Evolutionary conservation across 495 filamentous ascomycete genomes (phyloP).

Genomic region (Neurospora sp.): DNA sequence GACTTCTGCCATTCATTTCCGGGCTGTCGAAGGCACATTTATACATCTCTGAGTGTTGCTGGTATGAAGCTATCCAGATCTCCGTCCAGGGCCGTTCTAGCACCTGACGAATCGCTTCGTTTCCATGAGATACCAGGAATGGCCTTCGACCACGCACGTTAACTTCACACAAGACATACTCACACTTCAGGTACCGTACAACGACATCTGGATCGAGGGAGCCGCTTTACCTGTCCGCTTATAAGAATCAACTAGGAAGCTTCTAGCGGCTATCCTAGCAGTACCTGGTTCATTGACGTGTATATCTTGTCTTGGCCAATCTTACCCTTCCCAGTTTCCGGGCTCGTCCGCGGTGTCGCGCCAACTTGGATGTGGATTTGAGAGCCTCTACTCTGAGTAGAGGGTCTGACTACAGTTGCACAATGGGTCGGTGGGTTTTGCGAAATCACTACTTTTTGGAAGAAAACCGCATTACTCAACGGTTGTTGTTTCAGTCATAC

Average conservation of each 20-base stretch:
- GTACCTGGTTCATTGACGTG: neutral
- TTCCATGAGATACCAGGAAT: neutral
- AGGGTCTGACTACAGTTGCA: neutral
- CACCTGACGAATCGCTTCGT: neutral
- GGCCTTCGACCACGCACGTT: neutral
- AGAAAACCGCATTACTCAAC: neutral
- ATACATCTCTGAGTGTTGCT: neutral
- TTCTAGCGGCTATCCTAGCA: too few species aligned
- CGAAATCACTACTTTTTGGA: too few species aligned
- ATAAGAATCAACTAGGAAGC: neutral
- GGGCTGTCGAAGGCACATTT: neutral
- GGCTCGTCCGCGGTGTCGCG: neutral
- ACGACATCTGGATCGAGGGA: neutral
- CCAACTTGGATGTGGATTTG: neutral
- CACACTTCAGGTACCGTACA: neutral
- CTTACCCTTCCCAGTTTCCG: neutral
- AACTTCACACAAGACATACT: neutral
- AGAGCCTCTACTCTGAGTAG: neutral
- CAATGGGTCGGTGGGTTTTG: neutral
- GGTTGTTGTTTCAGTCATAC: neutral
- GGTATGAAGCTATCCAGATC: neutral
- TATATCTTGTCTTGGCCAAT: neutral
- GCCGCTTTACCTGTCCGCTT: neutral
- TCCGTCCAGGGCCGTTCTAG: neutral
- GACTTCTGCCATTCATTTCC: neutral